phyloP scores from a whole-genome alignment of 2,329 filamentous ascomycete species.

The Trichoderma aggressivum region DNA sequence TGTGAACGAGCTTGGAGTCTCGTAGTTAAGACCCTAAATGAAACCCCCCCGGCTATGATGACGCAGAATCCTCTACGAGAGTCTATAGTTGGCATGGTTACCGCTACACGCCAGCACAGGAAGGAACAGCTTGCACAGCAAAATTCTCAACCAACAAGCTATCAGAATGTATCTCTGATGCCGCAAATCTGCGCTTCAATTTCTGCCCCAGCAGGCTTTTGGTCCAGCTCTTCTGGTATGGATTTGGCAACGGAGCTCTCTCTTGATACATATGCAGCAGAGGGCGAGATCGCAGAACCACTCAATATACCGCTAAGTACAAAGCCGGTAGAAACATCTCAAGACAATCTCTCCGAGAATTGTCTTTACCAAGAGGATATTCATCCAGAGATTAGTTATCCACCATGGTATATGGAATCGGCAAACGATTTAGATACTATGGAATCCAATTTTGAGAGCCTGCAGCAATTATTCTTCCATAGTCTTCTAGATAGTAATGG shows the following conservation, averaged over 20 bases:
- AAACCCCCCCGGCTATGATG: conserved; percentile 1
- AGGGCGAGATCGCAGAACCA: background rate
- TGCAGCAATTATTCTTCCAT: background rate
- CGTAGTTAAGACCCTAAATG: background rate
- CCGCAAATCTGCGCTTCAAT: background rate
- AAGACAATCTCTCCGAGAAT: background rate
- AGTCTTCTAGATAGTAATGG: background rate
- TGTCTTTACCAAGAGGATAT: background rate
- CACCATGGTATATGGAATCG: background rate
- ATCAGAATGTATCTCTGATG: background rate
- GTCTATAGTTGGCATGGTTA: background rate
- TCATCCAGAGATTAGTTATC: background rate
- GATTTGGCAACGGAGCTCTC: background rate
- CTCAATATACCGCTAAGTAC: background rate
- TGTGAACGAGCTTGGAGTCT: background rate
- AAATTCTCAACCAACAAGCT: background rate
- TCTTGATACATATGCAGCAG: background rate
- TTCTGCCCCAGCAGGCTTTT: background rate
- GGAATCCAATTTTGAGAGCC: background rate
- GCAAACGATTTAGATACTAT: background rate
- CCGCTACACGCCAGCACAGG: background rate
- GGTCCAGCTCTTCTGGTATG: background rate
- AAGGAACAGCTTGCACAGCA: background rate
- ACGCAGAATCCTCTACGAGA: background rate
- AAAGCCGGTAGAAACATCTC: no score